phyloP scores from a whole-genome alignment of 2,329 filamentous ascomycete genomes.

The Ophiostoma himal-ulmi region DNA sequence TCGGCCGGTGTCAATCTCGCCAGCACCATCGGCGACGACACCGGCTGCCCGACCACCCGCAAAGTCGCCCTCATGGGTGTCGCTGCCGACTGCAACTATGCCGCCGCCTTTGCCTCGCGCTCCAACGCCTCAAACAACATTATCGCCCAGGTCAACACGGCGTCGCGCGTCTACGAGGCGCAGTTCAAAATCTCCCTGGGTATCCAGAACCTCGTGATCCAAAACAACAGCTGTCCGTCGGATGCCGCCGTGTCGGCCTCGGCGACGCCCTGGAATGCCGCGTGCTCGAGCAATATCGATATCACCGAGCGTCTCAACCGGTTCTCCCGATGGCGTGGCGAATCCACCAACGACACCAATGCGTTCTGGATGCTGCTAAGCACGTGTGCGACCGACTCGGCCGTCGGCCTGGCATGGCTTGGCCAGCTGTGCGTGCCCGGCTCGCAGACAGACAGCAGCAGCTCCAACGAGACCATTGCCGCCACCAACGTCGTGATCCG shows the following conservation, averaged over 20 bases:
- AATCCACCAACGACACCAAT: slow-evolving; percentile 63
- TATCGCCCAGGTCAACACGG: slow-evolving; percentile 76
- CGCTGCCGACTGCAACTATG: slow-evolving; percentile 90
- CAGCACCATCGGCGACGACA: slow-evolving; percentile 69
- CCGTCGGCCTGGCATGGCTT: slow-evolving; percentile 89
- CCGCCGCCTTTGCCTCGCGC: slow-evolving; percentile 60
- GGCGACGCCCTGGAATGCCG: slow-evolving; percentile 74
- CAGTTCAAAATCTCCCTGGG: slow-evolving; percentile 94
- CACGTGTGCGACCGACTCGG: slow-evolving; percentile 72
- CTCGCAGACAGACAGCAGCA: slow-evolving; percentile 46
- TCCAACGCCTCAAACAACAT: slow-evolving; percentile 66
- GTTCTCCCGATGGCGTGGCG: slow-evolving; percentile 84
- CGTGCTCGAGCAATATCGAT: slow-evolving; percentile 56
- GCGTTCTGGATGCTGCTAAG: slow-evolving; percentile 91
- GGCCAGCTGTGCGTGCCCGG: slow-evolving; percentile 71
- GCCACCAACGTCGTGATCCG: slow-evolving; percentile 85
- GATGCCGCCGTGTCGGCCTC: slow-evolving; percentile 51
- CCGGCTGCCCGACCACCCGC: slow-evolving; percentile 83
- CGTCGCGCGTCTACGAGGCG: slow-evolving; percentile 79
- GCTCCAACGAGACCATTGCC: slow-evolving; percentile 63
- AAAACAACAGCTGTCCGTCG: slow-evolving; percentile 66
- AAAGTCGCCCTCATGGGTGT: slow-evolving; percentile 89
- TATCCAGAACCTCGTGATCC: slow-evolving; percentile 77
- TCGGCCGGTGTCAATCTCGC: slow-evolving; percentile 73
- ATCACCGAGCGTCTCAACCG: slow-evolving; percentile 76